phyloP scores from a whole-genome alignment of 805 yeast genomes.

The Saccharomycopsis synnaedendra region DNA sequence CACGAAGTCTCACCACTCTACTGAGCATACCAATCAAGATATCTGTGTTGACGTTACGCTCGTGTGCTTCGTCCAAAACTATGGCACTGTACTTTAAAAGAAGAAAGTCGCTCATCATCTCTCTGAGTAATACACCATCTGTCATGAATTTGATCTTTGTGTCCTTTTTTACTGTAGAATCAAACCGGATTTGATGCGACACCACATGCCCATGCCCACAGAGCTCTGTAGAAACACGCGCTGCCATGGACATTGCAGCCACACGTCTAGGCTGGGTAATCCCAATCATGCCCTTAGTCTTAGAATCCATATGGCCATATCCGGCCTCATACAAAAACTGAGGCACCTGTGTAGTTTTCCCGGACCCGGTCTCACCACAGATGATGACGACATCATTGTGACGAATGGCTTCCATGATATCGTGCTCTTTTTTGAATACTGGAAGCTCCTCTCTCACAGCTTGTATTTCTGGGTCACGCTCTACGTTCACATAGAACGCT shows the following conservation, averaged over 20 bases:
- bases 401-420: slow-evolving; percentile 90
- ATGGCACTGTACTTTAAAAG: slow-evolving; percentile 75
- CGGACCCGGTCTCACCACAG: slow-evolving; percentile 98
- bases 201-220: slow-evolving; percentile 64
- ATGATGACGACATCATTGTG: slow-evolving; percentile 84
- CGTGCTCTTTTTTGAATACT: slow-evolving; percentile 81
- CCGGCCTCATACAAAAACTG: slow-evolving; percentile 93
- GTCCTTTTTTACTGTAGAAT: slow-evolving; percentile 47
- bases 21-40: slow-evolving; percentile 91
- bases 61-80: slow-evolving; percentile 96
- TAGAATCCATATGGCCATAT: slow-evolving; percentile 50
- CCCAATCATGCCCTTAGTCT: slow-evolving; percentile 89
- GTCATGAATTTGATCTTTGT: slow-evolving; percentile 86
- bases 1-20: slow-evolving; percentile 67
- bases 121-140: slow-evolving; percentile 87
- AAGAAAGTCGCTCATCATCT: slow-evolving; percentile 81
- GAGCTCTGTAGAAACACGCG: slow-evolving; percentile 64
- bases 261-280: slow-evolving; percentile 93
- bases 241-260: slow-evolving; percentile 87
- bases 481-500: slow-evolving; percentile 45
- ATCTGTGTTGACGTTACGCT: slow-evolving; percentile 91
- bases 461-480: slow-evolving; percentile 58
- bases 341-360: slow-evolving; percentile 97
- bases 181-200: slow-evolving; percentile 77
- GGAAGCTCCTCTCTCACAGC: slow-evolving; percentile 63